Base-by-base conservation (phyloP, 2,329 filamentous ascomycete genomes). In the Fusarium mangiferae region DNA sequence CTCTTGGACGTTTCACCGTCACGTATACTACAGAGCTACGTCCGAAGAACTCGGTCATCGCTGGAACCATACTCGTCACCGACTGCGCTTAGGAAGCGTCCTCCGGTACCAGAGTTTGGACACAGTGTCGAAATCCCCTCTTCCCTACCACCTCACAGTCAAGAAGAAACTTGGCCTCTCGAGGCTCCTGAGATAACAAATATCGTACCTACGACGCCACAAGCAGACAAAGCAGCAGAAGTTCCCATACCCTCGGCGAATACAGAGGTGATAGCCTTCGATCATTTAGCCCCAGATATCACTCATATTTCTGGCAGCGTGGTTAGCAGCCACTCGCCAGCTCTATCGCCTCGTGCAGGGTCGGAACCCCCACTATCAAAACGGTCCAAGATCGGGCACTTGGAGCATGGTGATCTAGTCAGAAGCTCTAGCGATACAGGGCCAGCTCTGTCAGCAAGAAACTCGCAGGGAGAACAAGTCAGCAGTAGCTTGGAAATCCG, bases 1-100 rank as follows among this genome's bases (percentile, higher is more conserved):
- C 30, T 82, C 26, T 62, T 81, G 17, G 68, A 70, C 14, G 70
- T 73, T 24, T 87, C 89, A 1, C 89, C 89, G 1, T 87, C 85
- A 3, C 83, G 86, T 44, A 80, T 89, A 2, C 74, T 90, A 17
- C 84, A 88, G 66, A 83, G 85, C 30, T 88, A 86, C 66, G 80
- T 89, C 7, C 84, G 85, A 56, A 72, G 26, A 74, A 14, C 57
- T 4, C 38, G 51, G 9, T 58, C 66, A 18, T 69, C 79, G 78
- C 30, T 80, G 80, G 42, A 35, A 20, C 48, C 48, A 51, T 51
- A 24, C 28, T 72, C 79, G 1, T 75, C 78, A 28, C 57, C 65
- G 22, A 66, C 61, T 15, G 42, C 63, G 39, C 51, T 33, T n/a
- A 77, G 56, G 46, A 42, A 49, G 20, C 22, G 18, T 24, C 24